phyloP scores from a whole-genome alignment of 1,284 basidiomycete species.

The Ceratobasidium sp. region DNA sequence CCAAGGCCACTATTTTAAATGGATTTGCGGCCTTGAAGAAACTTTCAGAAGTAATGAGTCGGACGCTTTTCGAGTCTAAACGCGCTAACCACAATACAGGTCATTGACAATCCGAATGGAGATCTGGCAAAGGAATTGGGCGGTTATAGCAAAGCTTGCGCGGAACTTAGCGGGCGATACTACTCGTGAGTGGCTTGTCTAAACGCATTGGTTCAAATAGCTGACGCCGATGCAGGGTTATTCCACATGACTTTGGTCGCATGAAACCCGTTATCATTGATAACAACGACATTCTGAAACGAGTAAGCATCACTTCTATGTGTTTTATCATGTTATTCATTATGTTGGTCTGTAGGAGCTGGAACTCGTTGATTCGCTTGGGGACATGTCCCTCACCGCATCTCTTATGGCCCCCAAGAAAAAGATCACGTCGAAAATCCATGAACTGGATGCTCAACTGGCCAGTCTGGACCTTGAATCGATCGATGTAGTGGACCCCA shows the following conservation, averaged over 20 bases:
- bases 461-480: conserved; percentile 64
- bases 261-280: conserved; percentile 48
- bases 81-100: conserved; percentile 38
- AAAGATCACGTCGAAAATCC: conserved; percentile 72
- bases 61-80: background rate
- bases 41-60: conserved; percentile 51
- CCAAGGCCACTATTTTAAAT: conserved; percentile 53
- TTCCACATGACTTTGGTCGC: conserved; percentile 50
- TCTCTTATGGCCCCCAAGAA: conserved; percentile 51
- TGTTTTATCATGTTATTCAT: conserved; percentile 1
- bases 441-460: conserved; percentile 71
- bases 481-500: conserved; percentile 65
- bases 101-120: conserved; percentile 48
- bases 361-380: conserved; percentile 73
- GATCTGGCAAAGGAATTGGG: conserved; percentile 42
- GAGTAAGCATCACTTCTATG: conserved; percentile 11
- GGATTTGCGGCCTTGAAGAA: conserved; percentile 68
- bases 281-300: conserved; percentile 41
- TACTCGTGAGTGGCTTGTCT: conserved; percentile 64
- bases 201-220: background rate
- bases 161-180: conserved; percentile 56
- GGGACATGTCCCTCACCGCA: conserved; percentile 51
- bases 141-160: conserved; percentile 47
- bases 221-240: conserved; percentile 43
- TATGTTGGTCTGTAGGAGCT: conserved; percentile 62